Percentiles rank a stretch among this genome's conserved stretches.
Evolutionary conservation across 2,329 filamentous ascomycete species (phyloP).

Genomic region (Aspergillus niger): DNA sequence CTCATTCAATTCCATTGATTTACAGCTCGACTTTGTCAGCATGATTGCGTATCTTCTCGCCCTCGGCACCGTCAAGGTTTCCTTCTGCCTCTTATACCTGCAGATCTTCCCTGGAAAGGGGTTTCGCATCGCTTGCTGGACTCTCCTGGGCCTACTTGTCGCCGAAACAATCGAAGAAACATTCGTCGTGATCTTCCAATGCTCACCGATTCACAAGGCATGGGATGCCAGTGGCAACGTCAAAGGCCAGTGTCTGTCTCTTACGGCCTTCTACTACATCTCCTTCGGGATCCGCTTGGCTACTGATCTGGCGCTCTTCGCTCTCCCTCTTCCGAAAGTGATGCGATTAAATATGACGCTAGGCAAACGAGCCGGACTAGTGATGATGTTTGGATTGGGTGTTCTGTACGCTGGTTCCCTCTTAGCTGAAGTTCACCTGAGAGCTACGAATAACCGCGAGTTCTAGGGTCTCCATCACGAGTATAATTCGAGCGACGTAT

Average conservation of each 20-base stretch:
- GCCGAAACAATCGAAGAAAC: conserved; percentile 70
- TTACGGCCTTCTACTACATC: conserved; percentile 18
- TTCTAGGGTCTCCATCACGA: conserved; percentile 15
- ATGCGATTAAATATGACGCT: conserved; percentile 15
- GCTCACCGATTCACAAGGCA: conserved; percentile 17
- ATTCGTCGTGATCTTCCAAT: conserved; percentile 58
- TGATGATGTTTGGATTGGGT: conserved; percentile 19
- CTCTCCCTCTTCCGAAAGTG: conserved; percentile 17
- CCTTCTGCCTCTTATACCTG: conserved; percentile 22
- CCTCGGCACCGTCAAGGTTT: conserved; percentile 30
- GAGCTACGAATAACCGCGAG: not conserved
- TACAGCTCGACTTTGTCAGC: conserved; percentile 17
- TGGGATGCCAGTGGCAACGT: conserved; percentile 10
- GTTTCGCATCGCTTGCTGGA: conserved; percentile 12
- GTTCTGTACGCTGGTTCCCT: conserved; percentile 4
- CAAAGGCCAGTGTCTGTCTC: conserved; percentile 13
- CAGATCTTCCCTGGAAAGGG: conserved; percentile 17
- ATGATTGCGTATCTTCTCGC: conserved; percentile 28
- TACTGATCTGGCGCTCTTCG: conserved; percentile 18
- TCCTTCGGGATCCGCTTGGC: conserved; percentile 17
- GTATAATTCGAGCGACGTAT: conserved; percentile 20
- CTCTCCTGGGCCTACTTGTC: conserved; percentile 47
- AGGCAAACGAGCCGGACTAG: conserved; percentile 13
- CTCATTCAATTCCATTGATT: not conserved
- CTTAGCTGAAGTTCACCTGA: not conserved